Conservation (phyloP, 306 rosid genomes). For the Bauhinia variegata region DNA sequence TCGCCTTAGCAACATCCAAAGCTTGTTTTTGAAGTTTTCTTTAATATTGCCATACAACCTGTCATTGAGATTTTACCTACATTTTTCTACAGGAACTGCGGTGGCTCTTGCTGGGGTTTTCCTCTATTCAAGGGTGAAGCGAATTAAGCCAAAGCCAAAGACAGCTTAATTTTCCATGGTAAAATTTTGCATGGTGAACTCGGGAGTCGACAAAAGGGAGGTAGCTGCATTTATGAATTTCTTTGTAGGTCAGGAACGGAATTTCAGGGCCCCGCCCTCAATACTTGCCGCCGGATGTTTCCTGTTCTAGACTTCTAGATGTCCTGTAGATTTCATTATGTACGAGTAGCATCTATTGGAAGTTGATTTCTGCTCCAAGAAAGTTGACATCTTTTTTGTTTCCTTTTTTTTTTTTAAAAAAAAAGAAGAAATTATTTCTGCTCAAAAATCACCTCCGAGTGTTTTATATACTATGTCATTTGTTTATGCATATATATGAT, state of each 20-base stretch:
- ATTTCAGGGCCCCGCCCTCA: constrained; percentile 11
- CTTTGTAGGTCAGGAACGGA: constrained; percentile 51
- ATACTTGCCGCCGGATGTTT: constrained; percentile 23
- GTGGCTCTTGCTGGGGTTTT: constrained; percentile 91
- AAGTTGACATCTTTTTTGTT: constrained; percentile 16
- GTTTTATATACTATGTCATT: constrained; percentile 13
- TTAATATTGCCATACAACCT: constrained; percentile 11
- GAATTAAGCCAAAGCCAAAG: constrained; percentile 84
- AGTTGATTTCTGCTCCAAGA: constrained; percentile 30
- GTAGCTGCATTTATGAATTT: constrained; percentile 40
- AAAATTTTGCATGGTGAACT: constrained; percentile 43
- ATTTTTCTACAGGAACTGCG: constrained; percentile 75
- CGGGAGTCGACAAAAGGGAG: too few species aligned
- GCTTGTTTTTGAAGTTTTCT: constrained; percentile 10
- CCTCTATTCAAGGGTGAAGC: constrained; percentile 83
- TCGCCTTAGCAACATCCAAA: neutral
- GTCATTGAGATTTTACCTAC: constrained; percentile 9
- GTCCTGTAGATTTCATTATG: constrained; percentile 30
- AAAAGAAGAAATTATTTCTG: neutral
- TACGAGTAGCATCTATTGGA: constrained; percentile 35
- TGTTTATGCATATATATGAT: neutral
- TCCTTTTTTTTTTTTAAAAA: too few species aligned
- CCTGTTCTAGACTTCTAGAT: neutral
- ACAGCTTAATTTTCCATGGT: constrained; percentile 47
- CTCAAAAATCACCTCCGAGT: constrained; percentile 15